Conservation (phyloP, 2,329 filamentous ascomycete genomes). For the Fusarium foetens region DNA sequence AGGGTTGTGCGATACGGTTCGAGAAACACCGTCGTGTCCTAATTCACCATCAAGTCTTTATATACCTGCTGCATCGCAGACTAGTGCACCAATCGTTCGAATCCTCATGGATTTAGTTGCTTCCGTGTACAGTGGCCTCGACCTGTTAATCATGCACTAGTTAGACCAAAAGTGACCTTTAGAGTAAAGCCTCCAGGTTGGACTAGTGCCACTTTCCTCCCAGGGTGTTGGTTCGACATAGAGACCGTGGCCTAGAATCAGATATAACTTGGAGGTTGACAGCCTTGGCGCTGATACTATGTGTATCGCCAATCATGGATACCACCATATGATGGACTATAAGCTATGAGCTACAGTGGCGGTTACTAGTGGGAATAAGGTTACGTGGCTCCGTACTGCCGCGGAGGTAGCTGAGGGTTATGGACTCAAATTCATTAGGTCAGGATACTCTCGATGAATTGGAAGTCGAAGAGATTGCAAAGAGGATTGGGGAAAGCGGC, state of each 20-base stretch:
- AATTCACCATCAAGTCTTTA: background rate
- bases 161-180: background rate
- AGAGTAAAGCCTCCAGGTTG: background rate
- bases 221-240: background rate
- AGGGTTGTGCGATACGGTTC: background rate
- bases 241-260: conserved; percentile 15
- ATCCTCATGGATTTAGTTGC: background rate
- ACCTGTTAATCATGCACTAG: background rate
- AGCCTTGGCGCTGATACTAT: background rate
- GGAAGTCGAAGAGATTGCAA: background rate
- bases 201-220: background rate
- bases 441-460: background rate
- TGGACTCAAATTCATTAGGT: background rate
- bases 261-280: background rate
- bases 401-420: conserved; percentile 4
- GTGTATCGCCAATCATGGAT: background rate
- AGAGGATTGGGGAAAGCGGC: background rate
- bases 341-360: background rate
- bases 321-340: background rate
- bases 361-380: background rate
- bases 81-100: background rate
- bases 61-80: background rate
- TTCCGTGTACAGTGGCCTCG: background rate
- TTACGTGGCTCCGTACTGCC: background rate
- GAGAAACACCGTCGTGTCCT: background rate